Evolutionary conservation across 148 eudicot species (phyloP), one percentile per base, ranked within the genome.

Genomic region (Chenopodium suecicum): DNA sequence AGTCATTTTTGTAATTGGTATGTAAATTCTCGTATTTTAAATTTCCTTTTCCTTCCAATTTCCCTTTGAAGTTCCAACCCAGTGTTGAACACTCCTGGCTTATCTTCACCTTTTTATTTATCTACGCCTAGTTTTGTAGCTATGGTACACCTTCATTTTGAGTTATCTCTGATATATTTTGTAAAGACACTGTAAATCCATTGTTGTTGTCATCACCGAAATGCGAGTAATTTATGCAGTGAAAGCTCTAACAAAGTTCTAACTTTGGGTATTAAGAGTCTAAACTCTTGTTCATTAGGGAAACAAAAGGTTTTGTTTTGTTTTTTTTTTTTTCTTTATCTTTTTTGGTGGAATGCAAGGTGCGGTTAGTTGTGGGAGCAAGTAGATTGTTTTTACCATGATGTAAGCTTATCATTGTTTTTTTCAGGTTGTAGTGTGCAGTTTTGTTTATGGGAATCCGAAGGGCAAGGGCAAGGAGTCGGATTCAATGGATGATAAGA

Each of bases 381-480:
- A 41, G 23, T 72, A 46, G 69, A 41, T 19, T 54, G 0, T 1
- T 41, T 41, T 2, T 9, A 44, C 2, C 75, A 19, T 82, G 75
- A 77, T 83, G 62, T 80, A 19, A 67, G 66, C 50, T 69, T 52
- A 22, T 52, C 17, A 27, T 71, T 23, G 70, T 60, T 16, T 83
- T 50, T 31, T 83, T 76, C 91, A 94, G 98, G 95, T 91, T 37
- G 91, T 92, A 68, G 92, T 88, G 47, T 90, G 94, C 91, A 92
- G 97, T 82, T 94, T 94, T 71, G 94, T 92, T 9, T 91, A 92
- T 25, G 97, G 91, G 52, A 86, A 82, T 85, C 52, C 84, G 19
- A 92, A 90, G 83, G 79, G 85, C 4, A 91, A 90, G 89, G 63
- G 58, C 84, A 86, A 84, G 81, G 92, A 80, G 75, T 79, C 82